Conservation (phyloP, 495 filamentous ascomycete species). For the Hypoxylon lienhwacheense region DNA sequence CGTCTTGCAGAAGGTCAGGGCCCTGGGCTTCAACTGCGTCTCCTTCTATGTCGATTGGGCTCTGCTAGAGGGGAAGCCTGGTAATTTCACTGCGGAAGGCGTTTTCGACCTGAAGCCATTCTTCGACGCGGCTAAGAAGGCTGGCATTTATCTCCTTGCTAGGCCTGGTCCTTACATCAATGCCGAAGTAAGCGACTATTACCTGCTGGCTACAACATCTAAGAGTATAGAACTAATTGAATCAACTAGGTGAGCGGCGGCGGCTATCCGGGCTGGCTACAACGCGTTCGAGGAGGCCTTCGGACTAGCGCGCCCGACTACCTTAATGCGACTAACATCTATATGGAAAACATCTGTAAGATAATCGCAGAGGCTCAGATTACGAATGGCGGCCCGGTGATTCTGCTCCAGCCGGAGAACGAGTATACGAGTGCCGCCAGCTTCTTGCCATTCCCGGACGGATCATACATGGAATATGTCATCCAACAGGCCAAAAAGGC, state of each 20-base stretch:
- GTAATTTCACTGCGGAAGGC: slow-evolving; percentile 67
- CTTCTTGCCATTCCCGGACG: slow-evolving; percentile 52
- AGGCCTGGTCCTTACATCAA: slow-evolving; percentile 61
- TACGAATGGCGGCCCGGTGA: slow-evolving; percentile 76
- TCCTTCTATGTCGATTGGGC: slow-evolving; percentile 80
- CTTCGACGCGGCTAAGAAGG: slow-evolving; percentile 67
- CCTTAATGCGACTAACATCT: slow-evolving; percentile 67
- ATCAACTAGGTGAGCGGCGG: slow-evolving; percentile 36
- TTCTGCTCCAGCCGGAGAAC: slow-evolving; percentile 79
- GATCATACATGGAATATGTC: slow-evolving; percentile 69
- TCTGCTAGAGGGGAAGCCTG: slow-evolving; percentile 74
- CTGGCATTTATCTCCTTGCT: slow-evolving; percentile 75
- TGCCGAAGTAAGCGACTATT: slow-evolving; percentile 53
- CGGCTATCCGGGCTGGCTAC: slow-evolving; percentile 50
- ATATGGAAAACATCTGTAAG: slow-evolving; percentile 56
- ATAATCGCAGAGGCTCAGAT: slow-evolving; percentile 75
- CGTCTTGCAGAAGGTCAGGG: slow-evolving; percentile 78
- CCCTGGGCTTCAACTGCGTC: slow-evolving; percentile 73
- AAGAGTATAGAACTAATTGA: background rate
- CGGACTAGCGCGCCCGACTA: slow-evolving; percentile 62
- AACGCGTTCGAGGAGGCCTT: slow-evolving; percentile 62
- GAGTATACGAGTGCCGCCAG: slow-evolving; percentile 58
- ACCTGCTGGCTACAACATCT: background rate
- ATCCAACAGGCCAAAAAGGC: slow-evolving; percentile 67
- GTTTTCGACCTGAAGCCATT: slow-evolving; percentile 70